Evolutionary conservation across 1,284 basidiomycete genomes (phyloP), one percentile per base, ranked within the genome.

Genomic region (Earliella scabrosa): DNA sequence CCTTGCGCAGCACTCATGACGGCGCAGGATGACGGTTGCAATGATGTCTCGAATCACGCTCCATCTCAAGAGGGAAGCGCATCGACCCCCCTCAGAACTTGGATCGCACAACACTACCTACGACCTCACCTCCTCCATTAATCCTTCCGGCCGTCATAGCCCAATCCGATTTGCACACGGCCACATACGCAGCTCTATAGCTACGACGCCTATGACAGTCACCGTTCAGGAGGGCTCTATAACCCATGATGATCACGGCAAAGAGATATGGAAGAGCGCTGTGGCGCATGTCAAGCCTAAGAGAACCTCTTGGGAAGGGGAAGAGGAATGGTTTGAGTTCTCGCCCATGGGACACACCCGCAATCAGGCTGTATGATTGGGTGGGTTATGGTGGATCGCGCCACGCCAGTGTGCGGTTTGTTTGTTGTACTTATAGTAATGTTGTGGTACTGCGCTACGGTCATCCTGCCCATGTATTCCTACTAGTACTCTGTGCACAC

Each of bases 1-100:
- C 29, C 29, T 31, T 31, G 29, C 13, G 29, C 29, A 31, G 7
- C 29, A 31, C 29, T 31, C n/a, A n/a, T n/a, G n/a, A n/a, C n/a
- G n/a, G n/a, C n/a, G n/a, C n/a, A n/a, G n/a, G n/a, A n/a, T n/a
- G n/a, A n/a, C n/a, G n/a, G n/a, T n/a, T n/a, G n/a, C n/a, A n/a
- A n/a, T 82, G 78, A 80, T 81, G 77, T 79, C 77, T 1, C 72
- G 80, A 26, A 81, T 82, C 43, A 82, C 79, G 0, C 70, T 82
- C 11, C 77, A 75, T 54, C 72, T 81, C 2, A 74, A 71, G 55
- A 55, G 56, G 26, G 56, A 51, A 23, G 48, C 50, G 16, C 48
- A 43, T 45, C 35, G 44, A 9, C 2, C 24, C 20, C 43, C 14
- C 20, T 6, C 35, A 10, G 23, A 23, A 11, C 29, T 44, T 20